Evolutionary conservation across 306 rosid genomes (phyloP), one percentile per base, ranked within the genome.

Genomic region (Ormosia semicastrata): DNA sequence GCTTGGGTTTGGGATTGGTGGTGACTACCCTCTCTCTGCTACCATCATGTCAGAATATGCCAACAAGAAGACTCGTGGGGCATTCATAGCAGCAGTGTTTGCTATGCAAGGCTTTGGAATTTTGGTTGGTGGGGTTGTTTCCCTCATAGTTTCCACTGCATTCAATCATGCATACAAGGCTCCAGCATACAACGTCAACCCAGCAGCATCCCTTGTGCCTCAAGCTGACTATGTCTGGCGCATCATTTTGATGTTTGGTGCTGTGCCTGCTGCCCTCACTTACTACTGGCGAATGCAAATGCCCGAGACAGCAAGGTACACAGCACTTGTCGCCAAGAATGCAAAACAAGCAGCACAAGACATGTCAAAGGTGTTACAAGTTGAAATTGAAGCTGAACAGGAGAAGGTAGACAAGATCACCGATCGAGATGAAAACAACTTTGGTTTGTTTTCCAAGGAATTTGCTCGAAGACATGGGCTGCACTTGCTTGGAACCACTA

Each of bases 51-150:
- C 86, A 0, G 86, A 82, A 3, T 82, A 82, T 29, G 81, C 86
- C 2, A 82, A 81, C 17, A 81, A 81, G 49, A 73, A 13, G 52
- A 81, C 85, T 1, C 85, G 85, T 4, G 85, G 85, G 0, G 85
- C 85, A 2, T 81, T 81, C 56, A 74, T 81, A 4, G 85, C 85
- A 1, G 77, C 85, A 0, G 85, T 81, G 17, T 81, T 81, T 2
- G 85, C 85, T 24, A 81, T 81, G 85, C 85, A 81, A 67, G 85
- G 85, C 3, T 82, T 82, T 7, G 85, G 85, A 14, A 82, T 82
- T 6, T 14, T 82, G 5, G 75, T 64, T 3, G 77, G 85, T 57
- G 85, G 72, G 2, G 47, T 82, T 46, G 77, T 75, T 67, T 58
- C 81, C 4, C 44, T 82, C 14, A 1, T 47, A 7, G 77, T 82